Conservation (phyloP, 768 basidiomycete genomes). For the Gautieria morchelliformis region DNA sequence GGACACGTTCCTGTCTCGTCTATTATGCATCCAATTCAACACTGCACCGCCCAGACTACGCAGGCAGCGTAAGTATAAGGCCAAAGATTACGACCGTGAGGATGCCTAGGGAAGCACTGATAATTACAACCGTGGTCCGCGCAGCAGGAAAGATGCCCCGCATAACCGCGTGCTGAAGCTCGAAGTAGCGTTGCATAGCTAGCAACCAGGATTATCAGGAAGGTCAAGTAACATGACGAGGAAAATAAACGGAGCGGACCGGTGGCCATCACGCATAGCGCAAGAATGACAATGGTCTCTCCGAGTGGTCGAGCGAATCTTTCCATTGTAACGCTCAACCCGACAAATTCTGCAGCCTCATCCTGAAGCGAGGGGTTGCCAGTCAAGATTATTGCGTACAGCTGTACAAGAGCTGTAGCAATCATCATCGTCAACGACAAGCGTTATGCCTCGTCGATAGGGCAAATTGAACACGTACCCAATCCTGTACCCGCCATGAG, state of each 20-base stretch:
- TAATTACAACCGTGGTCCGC: conserved; percentile 22
- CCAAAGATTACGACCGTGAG: conserved; percentile 20
- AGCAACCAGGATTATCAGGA: not conserved
- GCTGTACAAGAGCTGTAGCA: conserved; percentile 33
- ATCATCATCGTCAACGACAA: not conserved
- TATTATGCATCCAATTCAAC: too few relatives aligned
- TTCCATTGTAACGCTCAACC: conserved; percentile 10
- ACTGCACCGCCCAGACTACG: too few relatives aligned
- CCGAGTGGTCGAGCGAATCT: conserved; percentile 35
- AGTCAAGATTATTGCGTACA: conserved; percentile 31
- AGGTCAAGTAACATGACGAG: not conserved
- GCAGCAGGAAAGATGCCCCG: conserved; percentile 34
- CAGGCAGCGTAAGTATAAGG: not conserved
- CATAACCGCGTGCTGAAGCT: conserved; percentile 27
- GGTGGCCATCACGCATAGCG: conserved; percentile 25
- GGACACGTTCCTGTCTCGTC: too few relatives aligned
- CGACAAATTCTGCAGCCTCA: not conserved
- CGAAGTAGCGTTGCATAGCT: conserved; percentile 32
- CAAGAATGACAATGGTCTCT: conserved; percentile 28
- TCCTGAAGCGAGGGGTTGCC: conserved; percentile 8
- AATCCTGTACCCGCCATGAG: conserved; percentile 41
- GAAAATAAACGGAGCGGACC: conserved; percentile 15
- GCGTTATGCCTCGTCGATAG: not conserved
- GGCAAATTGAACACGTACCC: conserved; percentile 22
- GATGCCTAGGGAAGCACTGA: conserved; percentile 22